phyloP scores from a whole-genome alignment of 2,329 filamentous ascomycete genomes.

The Colletotrichum sidae region DNA sequence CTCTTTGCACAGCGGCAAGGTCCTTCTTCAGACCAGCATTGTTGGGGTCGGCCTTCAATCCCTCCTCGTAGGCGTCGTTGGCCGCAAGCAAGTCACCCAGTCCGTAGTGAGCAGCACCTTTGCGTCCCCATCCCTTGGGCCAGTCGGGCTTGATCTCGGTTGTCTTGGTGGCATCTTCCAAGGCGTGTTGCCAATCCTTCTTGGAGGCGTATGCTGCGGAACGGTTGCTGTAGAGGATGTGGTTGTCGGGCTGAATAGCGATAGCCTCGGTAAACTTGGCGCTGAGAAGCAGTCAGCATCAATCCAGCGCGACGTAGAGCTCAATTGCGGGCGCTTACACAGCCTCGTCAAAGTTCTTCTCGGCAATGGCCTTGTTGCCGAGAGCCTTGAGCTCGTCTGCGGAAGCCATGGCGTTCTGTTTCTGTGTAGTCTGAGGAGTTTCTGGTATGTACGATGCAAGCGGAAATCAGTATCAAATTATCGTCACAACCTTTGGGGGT shows the following conservation, averaged over 20 bases:
- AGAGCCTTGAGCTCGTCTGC: conserved; percentile 91
- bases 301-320: too few relatives aligned
- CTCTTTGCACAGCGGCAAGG: conserved; percentile 84
- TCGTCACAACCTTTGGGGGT: conserved; percentile 22
- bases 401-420: conserved; percentile 60
- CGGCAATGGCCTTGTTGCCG: conserved; percentile 98
- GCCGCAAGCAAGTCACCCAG: conserved; percentile 86
- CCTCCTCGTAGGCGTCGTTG: conserved; percentile 91
- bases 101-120: conserved; percentile 91
- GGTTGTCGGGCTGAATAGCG: conserved; percentile 86
- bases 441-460: conserved; percentile 10
- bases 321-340: conserved; percentile 72
- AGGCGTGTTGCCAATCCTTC: conserved; percentile 85
- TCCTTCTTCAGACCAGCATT: conserved; percentile 95
- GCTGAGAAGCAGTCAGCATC: conserved; percentile 59
- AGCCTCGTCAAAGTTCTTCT: conserved; percentile 96
- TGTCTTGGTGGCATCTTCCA: conserved; percentile 92
- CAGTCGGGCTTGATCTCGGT: conserved; percentile 97
- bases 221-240: conserved; percentile 98
- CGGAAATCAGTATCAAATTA: conserved; percentile 9
- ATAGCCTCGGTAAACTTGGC: conserved; percentile 97
- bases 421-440: neutral
- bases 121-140: conserved; percentile 95
- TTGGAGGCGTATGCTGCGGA: conserved; percentile 90
- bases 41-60: conserved; percentile 90